Evolutionary conservation across 768 basidiomycete species (phyloP), one percentile per base, ranked within the genome.

Genomic region (Kockovaella imperatae): DNA sequence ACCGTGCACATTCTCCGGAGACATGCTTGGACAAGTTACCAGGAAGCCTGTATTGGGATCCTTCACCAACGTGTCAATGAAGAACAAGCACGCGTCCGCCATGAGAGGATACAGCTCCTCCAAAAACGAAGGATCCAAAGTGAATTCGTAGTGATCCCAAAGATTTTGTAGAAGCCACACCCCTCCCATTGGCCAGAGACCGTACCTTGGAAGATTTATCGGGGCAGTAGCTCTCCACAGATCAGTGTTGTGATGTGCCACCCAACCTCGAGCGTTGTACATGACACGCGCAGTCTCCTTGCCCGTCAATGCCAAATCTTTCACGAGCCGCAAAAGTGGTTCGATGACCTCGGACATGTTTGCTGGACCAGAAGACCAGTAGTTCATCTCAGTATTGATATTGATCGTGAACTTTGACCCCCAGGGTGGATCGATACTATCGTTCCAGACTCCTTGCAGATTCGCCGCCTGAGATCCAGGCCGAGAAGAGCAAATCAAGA

Each of bases 341-440:
- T 42, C 20, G 11, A 26, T 18, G 20, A 42, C 11, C 24, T 42
- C 41, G 11, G 41, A 25, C 17, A 42, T 5, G 24, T 26, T 26
- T 8, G 41, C 18, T 11, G 41, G 10, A 11, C 28, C 36, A 10
- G 41, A 18, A 6, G 24, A 25, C 41, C 41, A 42, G 41, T 42
- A 42, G 41, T 42, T 42, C 41, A 42, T 42, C 41, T 42, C 7
- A 20, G 24, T 20, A 26, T 42, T 42, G 41, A 42, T 42, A 18
- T 42, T 42, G 14, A 42, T 42, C 11, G 41, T 42, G 24, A 23
- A 42, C 5, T 18, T 18, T 5, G 7, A 42, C 14, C 41, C 41
- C 41, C 41, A 42, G 5, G 11, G 11, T 11, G 41, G 41, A 18
- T 42, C 41, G 11, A 42, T 18, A 6, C 11, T 11, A 25, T 42